phyloP scores from a whole-genome alignment of 2,329 filamentous ascomycete genomes.

The Fusarium anthophilum region DNA sequence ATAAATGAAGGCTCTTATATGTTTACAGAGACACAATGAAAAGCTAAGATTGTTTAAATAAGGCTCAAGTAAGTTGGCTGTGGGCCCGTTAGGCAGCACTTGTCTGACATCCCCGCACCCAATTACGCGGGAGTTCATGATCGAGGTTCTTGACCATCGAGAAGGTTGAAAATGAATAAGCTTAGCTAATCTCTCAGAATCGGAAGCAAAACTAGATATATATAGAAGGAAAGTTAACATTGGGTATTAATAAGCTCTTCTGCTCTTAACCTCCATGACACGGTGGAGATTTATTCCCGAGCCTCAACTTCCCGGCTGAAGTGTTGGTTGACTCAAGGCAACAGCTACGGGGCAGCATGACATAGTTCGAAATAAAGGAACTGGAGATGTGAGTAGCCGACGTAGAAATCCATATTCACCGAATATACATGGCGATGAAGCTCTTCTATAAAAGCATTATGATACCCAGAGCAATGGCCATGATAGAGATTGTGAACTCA shows the following conservation, averaged over 20 bases:
- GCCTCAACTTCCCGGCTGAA: not conserved
- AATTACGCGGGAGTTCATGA: rapidly evolving
- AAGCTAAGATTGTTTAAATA: no score
- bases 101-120: not conserved
- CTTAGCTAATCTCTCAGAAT: not conserved
- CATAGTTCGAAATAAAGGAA: rapidly evolving
- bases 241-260: no score
- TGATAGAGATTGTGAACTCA: rapidly evolving
- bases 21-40: not conserved
- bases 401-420: rapidly evolving
- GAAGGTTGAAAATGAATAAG: not conserved
- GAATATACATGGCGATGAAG: rapidly evolving
- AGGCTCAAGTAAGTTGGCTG: not conserved
- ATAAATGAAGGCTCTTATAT: not conserved
- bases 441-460: rapidly evolving
- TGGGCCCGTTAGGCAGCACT: not conserved
- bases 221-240: no score
- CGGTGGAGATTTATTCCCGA: not conserved
- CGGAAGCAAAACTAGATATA: no score
- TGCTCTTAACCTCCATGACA: no score
- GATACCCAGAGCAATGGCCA: not conserved
- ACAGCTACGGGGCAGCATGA: not conserved
- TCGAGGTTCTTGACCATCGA: rapidly evolving
- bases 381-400: not conserved
- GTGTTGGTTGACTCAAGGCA: not conserved